Evolutionary conservation across 2,329 filamentous ascomycete genomes (phyloP), one percentile per base, ranked within the genome.

Genomic region (Ampelomyces quisqualis): DNA sequence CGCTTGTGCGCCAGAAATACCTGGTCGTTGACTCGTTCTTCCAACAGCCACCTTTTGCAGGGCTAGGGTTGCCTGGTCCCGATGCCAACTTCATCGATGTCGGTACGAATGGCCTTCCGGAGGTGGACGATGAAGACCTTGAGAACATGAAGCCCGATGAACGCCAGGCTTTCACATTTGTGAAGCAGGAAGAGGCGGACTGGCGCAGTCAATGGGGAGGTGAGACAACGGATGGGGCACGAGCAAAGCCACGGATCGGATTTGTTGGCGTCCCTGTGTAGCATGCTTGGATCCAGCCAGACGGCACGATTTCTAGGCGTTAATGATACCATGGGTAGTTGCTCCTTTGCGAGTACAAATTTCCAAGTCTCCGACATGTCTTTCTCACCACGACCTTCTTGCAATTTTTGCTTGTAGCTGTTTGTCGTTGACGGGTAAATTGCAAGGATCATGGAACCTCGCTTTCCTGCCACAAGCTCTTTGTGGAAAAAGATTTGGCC

Each of bases 141-240:
- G 77, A 80, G 20, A 74, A 85, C 43, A 73, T 90, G 43, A 85
- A 85, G 1, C 68, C 77, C 1, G 82, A 88, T 49, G 93, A 88
- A 65, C 79, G 85, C 24, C 71, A 75, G 24, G 85, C 87, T 0
- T 90, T 95, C 48, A 75, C 89, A 35, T 73, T 78, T 38, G 84
- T 88, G 3, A 73, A 82, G 36, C 70, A 71, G 8, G 75, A 77
- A 39, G 88, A 95, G 67, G 67, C 70, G 45, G 70, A 77, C 38
- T 97, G 90, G 87, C 87, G 87, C 65, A 73, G 69, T 21, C 78
- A 77, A 49, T 95, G 90, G 88, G 79, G 79, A 11, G 76, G 79
- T 4, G 90, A 96, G 69, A 74, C 67, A 23, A 69, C 76, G 7
- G 79, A 80, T 58, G 76, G 75, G 22, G 60, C 66, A 19, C 61